These are phyloP conservation scores for Scheffersomyces titani DNA, from an alignment of 1,139 yeast species.

Conservation along the genomic window DNA sequence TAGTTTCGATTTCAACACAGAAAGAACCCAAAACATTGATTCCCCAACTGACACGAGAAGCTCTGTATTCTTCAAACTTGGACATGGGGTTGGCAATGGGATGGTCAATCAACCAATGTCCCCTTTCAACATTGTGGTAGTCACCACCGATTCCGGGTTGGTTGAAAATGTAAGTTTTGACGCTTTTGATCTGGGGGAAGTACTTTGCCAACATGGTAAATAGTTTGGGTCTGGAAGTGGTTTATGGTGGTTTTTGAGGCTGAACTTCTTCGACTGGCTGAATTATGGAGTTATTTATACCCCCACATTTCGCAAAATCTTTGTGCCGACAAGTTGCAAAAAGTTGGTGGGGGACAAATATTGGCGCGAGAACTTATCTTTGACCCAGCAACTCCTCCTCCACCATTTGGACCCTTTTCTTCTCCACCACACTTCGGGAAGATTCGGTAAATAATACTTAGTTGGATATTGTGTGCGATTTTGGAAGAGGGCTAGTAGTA, in stretches of 20 bases:
- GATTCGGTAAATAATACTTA: no score
- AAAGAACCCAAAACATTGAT: constrained; percentile 53
- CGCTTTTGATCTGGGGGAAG: constrained; percentile 43
- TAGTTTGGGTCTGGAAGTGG: background rate
- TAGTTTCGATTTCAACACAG: constrained; percentile 48
- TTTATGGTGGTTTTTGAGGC: background rate
- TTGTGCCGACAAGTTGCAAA: background rate
- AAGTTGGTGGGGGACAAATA: background rate
- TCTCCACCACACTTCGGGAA: no score
- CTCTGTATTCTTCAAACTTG: constrained; percentile 42
- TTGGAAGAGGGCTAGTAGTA: no score
- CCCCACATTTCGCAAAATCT: background rate
- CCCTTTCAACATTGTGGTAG: constrained; percentile 47
- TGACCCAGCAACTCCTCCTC: background rate
- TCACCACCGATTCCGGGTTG: constrained; percentile 52
- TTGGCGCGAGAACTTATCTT: background rate
- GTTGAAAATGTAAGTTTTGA: constrained; percentile 40
- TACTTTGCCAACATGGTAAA: constrained; percentile 13
- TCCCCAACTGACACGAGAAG: constrained; percentile 49
- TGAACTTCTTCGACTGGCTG: background rate
- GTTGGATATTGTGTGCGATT: no score
- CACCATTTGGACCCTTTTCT: background rate
- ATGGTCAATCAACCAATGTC: constrained; percentile 50
- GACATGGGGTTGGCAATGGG: constrained; percentile 51
- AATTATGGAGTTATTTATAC: background rate